phyloP scores from a whole-genome alignment of 1,284 basidiomycete genomes.

The Pholiota adiposa region DNA sequence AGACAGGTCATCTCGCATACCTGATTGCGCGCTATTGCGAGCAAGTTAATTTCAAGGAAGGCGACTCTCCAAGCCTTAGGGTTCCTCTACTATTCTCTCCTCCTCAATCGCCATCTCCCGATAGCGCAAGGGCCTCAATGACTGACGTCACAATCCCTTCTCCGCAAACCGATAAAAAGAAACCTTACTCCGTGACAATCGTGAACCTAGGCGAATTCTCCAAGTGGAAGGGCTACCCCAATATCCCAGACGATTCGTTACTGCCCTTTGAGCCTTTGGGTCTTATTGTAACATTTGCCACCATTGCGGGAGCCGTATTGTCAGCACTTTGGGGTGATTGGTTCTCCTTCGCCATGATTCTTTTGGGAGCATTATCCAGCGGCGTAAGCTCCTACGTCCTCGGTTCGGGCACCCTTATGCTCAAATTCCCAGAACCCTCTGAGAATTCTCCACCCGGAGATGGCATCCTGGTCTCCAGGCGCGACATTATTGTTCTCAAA shows the following conservation, averaged over 20 bases:
- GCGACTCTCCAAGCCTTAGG: not conserved
- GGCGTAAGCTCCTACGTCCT: slow-evolving; percentile 18
- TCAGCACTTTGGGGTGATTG: slow-evolving; percentile 15
- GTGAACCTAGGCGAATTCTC: slow-evolving; percentile 9
- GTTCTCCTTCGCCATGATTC: slow-evolving; percentile 19
- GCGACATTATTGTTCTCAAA: slow-evolving; percentile 16
- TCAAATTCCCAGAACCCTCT: slow-evolving; percentile 10
- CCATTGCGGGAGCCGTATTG: slow-evolving; percentile 7
- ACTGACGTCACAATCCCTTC: not conserved
- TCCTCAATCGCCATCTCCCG: not conserved
- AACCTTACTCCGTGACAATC: slow-evolving; percentile 9
- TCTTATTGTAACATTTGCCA: slow-evolving; percentile 14
- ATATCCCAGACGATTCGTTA: slow-evolving; percentile 2
- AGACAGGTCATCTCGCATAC: slow-evolving; percentile 17
- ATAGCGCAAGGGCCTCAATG: not conserved
- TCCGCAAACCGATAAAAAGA: not conserved
- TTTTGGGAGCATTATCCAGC: slow-evolving; percentile 17
- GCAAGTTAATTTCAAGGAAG: not conserved
- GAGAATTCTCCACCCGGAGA: slow-evolving; percentile 20
- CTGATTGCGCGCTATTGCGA: slow-evolving; percentile 14
- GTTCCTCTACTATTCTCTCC: not conserved
- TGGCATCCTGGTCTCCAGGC: slow-evolving; percentile 12
- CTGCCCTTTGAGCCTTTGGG: slow-evolving; percentile 11
- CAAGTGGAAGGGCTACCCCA: slow-evolving; percentile 4
- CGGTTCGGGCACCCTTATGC: slow-evolving; percentile 15